These are phyloP conservation scores for Pharnaceum exiguum DNA, from an alignment of 148 eudicot species.

Conservation along the genomic window DNA sequence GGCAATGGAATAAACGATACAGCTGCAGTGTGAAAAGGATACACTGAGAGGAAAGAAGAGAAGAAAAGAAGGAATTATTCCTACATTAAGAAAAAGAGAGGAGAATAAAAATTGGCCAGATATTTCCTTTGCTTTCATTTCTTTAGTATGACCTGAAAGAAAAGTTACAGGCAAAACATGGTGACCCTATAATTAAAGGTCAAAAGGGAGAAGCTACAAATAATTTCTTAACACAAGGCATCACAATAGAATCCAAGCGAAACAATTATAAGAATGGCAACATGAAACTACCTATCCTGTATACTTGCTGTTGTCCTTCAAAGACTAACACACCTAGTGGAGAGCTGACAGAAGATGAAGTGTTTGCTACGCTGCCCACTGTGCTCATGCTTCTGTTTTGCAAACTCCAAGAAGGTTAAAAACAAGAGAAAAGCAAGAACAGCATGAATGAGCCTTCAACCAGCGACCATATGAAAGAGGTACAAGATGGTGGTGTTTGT, in stretches of 20 bases:
- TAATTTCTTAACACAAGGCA: neutral
- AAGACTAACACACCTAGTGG: neutral
- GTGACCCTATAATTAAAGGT: neutral
- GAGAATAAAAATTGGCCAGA: neutral
- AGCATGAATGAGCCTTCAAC: constrained; percentile 12
- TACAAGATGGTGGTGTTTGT: neutral
- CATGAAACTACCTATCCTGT: neutral
- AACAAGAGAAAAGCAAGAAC: constrained; percentile 22
- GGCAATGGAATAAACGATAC: no score
- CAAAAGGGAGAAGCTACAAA: neutral
- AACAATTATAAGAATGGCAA: neutral
- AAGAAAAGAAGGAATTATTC: no score
- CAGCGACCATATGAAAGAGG: neutral
- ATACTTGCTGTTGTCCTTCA: neutral
- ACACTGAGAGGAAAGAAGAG: no score
- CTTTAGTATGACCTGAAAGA: neutral
- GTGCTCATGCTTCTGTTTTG: constrained; percentile 45
- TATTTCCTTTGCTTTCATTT: neutral
- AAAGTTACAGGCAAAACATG: constrained; percentile 4
- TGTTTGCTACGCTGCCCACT: constrained; percentile 31
- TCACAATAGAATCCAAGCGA: neutral
- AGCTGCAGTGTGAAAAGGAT: no score
- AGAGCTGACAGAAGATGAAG: constrained; percentile 25
- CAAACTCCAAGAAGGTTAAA: constrained; percentile 23
- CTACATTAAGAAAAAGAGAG: neutral